A percentile compares a stretch with the other conserved stretches of the same genome.
Conservation (phyloP, 345 rosid genomes). For the Salix suchowensis region DNA sequence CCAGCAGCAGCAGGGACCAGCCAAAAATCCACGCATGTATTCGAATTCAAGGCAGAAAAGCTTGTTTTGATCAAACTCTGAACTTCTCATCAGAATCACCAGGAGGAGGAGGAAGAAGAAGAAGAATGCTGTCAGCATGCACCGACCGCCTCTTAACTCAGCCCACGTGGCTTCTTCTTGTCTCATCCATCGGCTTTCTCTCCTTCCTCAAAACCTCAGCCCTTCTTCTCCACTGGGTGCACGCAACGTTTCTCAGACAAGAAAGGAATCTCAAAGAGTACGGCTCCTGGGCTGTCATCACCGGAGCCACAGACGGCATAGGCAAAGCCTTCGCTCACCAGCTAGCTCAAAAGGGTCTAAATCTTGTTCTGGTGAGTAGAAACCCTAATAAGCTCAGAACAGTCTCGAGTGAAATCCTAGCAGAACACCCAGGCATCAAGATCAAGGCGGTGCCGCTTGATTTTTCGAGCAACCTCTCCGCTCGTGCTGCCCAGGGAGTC, state of each 20-base stretch:
- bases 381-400: constrained; percentile 43
- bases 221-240: constrained; percentile 43
- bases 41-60: background rate
- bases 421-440: constrained; percentile 29
- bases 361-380: constrained; percentile 65
- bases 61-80: too few species aligned
- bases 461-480: constrained; percentile 31
- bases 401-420: constrained; percentile 40
- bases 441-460: constrained; percentile 49
- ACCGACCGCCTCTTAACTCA: background rate
- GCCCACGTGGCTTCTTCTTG: constrained; percentile 1
- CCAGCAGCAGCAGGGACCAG: too few species aligned
- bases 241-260: constrained; percentile 37
- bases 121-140: constrained; percentile 4
- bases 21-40: background rate
- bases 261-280: constrained; percentile 47
- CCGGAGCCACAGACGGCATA: constrained; percentile 85
- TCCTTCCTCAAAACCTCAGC: background rate
- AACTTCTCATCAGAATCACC: background rate
- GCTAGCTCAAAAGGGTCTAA: constrained; percentile 57
- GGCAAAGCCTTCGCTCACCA: constrained; percentile 70
- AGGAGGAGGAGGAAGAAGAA: too few species aligned
- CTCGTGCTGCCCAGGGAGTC: background rate
- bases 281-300: constrained; percentile 86
- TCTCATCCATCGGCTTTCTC: constrained; percentile 6